Evolutionary conservation across 805 yeast genomes (phyloP).

Genomic region (Spencermartinsiella europaea): DNA sequence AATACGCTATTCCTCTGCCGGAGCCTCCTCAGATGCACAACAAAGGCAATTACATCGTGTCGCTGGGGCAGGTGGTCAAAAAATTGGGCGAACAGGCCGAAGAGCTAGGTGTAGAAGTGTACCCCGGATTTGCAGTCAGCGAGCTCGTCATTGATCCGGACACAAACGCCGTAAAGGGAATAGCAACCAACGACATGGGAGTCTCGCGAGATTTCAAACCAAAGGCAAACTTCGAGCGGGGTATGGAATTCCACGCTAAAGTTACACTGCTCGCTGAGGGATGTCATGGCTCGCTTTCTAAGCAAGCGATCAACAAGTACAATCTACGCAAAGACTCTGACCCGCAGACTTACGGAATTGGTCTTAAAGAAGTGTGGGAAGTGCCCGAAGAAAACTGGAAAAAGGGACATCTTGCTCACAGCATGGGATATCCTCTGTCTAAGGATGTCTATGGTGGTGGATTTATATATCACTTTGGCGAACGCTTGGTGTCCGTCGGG

Average conservation of each 20-base stretch:
- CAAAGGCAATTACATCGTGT: conserved; percentile 77
- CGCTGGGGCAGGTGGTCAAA: conserved; percentile 74
- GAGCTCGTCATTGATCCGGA: conserved; percentile 64
- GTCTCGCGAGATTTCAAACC: conserved; percentile 69
- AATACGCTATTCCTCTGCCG: conserved; percentile 66
- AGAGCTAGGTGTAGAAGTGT: conserved; percentile 87
- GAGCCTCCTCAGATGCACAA: conserved; percentile 91
- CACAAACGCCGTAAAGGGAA: conserved; percentile 62
- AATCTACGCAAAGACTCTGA: conserved; percentile 60
- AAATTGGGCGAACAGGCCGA: conserved; percentile 86
- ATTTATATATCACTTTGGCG: conserved; percentile 95
- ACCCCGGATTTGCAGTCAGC: conserved; percentile 83
- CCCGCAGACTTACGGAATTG: conserved; percentile 89
- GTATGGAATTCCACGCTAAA: conserved; percentile 94
- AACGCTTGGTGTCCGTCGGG: conserved; percentile 85
- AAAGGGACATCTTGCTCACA: conserved; percentile 76
- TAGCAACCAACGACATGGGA: conserved; percentile 94
- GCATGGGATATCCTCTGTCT: conserved; percentile 82
- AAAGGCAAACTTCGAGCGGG: conserved; percentile 82
- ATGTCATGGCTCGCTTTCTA: conserved; percentile 93
- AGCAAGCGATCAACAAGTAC: conserved; percentile 65
- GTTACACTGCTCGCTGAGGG: conserved; percentile 92
- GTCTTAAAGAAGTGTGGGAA: conserved; percentile 97
- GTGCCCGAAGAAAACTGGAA: conserved; percentile 76
- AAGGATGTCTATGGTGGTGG: conserved; percentile 89